Percentiles rank a stretch among this genome's conserved stretches.
Evolutionary conservation across 2,329 filamentous ascomycete species (phyloP).

Genomic region (Exophiala aquamarina): DNA sequence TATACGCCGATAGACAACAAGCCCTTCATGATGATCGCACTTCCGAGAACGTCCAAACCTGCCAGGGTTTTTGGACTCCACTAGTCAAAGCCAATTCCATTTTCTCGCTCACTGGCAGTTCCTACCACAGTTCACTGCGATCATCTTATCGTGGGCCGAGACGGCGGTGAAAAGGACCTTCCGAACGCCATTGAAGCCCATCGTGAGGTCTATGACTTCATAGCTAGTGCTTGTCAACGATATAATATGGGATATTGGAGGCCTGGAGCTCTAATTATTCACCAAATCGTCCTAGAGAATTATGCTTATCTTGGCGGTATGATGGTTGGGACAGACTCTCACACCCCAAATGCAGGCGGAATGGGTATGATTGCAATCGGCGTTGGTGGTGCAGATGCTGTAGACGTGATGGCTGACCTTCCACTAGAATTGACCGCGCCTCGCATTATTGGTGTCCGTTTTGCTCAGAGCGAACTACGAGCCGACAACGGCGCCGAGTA

Average conservation of each 20-base stretch:
- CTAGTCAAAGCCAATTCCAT: too few relatives aligned
- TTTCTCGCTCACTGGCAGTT: too few relatives aligned
- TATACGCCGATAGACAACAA: too few relatives aligned
- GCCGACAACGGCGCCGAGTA: slow-evolving; percentile 91
- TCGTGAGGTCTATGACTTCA: slow-evolving; percentile 99
- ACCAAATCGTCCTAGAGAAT: slow-evolving; percentile 98
- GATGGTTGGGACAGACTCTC: slow-evolving; percentile 94
- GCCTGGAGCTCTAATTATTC: slow-evolving; percentile 96
- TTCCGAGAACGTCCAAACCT: too few relatives aligned
- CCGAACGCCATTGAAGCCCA: slow-evolving; percentile 87
- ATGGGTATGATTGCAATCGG: slow-evolving; percentile 92
- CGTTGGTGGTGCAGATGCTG: slow-evolving; percentile 89
- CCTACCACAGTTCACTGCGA: slow-evolving; percentile 97
- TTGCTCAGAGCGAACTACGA: slow-evolving; percentile 78
- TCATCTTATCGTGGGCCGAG: slow-evolving; percentile 97
- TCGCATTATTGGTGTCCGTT: slow-evolving; percentile 93
- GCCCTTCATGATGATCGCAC: too few relatives aligned
- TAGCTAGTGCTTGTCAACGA: slow-evolving; percentile 89
- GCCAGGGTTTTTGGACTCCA: too few relatives aligned
- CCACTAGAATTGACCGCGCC: slow-evolving; percentile 98
- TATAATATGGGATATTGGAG: slow-evolving; percentile 99
- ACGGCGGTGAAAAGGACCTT: slow-evolving; percentile 91
- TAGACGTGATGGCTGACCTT: slow-evolving; percentile 96
- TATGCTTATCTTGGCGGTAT: slow-evolving; percentile 98
- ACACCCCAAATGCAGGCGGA: slow-evolving; percentile 87